Base-by-base conservation (phyloP, 192 early-diverging fungal genomes). In the Kickxella alabastrina region DNA sequence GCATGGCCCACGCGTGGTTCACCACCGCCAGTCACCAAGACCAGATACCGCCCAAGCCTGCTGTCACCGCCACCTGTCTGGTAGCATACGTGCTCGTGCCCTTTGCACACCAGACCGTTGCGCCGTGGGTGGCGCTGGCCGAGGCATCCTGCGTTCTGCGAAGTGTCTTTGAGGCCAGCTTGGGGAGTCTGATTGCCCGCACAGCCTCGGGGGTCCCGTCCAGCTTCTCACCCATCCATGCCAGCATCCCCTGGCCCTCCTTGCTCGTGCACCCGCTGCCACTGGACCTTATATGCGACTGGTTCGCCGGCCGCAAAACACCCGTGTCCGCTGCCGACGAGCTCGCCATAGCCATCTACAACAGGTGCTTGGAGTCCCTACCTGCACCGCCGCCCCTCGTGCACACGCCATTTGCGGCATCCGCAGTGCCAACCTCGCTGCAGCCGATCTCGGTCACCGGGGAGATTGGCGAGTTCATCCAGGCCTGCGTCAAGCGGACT, bases 221-320 rank as follows among this genome's bases (percentile, higher is more conserved):
- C 12, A 56, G 58, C 10, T 43, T 26, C 10, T 27, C 42, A 1
- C 17, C 24, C 2, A 36, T 46, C 23, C 39, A 44, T 22, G 41
- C 44, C 31, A 57, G 28, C 25, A 53, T 56, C 17, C 34, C 44
- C 1, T 65, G 62, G 69, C 69, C 69, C 1, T 39, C 70, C 7
- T 32, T 74, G 37, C 50, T 62, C 10, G 51, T 66, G 39, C 63
- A 74, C 19, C 70, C 70, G 39, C 55, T 74, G 54, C 58, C 70
- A 4, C 54, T 66, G 13, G 60, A 71, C 25, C 29, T 39, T n/a
- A 26, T 71, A 25, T 29, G 31, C 42, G 47, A 49, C 17, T 48
- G 51, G 39, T 41, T 40, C 45, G 15, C 23, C n/a, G 60, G 56
- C 3, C 45, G 49, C 1, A 60, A 61, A 8, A 28, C 17, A 1